Conservation (phyloP, 1,139 yeast genomes). For the Meyerozyma elateridarum region DNA sequence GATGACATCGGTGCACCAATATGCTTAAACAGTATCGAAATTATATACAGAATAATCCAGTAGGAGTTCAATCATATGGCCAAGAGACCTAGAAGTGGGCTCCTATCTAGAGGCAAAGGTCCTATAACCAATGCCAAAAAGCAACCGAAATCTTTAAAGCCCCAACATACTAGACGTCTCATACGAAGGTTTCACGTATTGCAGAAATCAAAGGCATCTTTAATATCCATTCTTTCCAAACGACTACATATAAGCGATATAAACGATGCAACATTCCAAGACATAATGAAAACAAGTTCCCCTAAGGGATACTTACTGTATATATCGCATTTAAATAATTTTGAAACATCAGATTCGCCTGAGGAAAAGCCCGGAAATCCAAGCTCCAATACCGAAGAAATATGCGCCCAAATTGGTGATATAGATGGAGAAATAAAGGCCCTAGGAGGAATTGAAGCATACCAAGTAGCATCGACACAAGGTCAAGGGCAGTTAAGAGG, state of each 20-base stretch:
- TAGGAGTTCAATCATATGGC: no score
- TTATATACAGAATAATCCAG: no score
- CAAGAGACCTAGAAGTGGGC: slow-evolving; percentile 7
- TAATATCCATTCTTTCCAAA: slow-evolving; percentile 6
- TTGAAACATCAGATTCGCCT: slow-evolving; percentile 6
- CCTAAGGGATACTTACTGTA: neutral
- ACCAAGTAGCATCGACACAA: slow-evolving; percentile 82
- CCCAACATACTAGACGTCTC: slow-evolving; percentile 59
- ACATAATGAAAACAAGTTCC: neutral
- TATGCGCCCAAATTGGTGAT: slow-evolving; percentile 34
- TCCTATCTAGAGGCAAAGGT: slow-evolving; percentile 8
- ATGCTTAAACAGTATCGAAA: no score
- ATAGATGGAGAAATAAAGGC: slow-evolving; percentile 56
- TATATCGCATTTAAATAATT: neutral
- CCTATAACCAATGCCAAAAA: slow-evolving; percentile 1
- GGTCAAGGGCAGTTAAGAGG: slow-evolving; percentile 80
- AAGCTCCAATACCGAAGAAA: slow-evolving; percentile 8
- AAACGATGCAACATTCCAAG: neutral
- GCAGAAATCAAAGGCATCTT: slow-evolving; percentile 29
- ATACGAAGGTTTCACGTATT: slow-evolving; percentile 67
- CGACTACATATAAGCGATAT: no score
- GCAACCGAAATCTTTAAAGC: slow-evolving; percentile 44
- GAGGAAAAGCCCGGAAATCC: no score
- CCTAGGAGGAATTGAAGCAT: slow-evolving; percentile 67
- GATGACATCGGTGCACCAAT: slow-evolving; percentile 3